phyloP scores from a whole-genome alignment of 2,329 filamentous ascomycete genomes.

The Tolypocladium tropicale region DNA sequence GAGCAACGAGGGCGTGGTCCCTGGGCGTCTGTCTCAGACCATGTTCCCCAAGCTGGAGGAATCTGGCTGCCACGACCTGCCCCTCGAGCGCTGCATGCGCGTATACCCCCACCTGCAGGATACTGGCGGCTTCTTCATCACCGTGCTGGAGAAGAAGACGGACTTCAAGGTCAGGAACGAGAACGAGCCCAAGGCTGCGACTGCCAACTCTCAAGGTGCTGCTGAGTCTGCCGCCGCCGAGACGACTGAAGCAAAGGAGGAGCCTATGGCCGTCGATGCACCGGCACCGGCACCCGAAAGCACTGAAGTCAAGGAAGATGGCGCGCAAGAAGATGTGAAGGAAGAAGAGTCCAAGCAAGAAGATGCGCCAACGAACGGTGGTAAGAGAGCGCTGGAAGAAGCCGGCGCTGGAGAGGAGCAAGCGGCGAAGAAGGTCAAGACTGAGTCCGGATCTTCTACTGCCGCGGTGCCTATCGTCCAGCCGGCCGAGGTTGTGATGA shows the following conservation, averaged over 20 bases:
- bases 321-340: conserved; percentile 19
- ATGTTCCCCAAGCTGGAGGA: conserved; percentile 67
- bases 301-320: conserved; percentile 15
- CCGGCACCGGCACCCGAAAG: conserved; percentile 7
- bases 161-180: conserved; percentile 76
- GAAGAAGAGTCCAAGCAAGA: conserved; percentile 16
- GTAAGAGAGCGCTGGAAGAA: conserved; percentile 24
- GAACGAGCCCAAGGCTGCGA: conserved; percentile 33
- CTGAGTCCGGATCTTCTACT: conserved; percentile 14
- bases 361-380: conserved; percentile 13
- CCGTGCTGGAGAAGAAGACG: conserved; percentile 81
- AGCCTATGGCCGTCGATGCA: neutral
- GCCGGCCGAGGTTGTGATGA: conserved; percentile 14
- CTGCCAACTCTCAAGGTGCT: conserved; percentile 2
- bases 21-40: conserved; percentile 61
- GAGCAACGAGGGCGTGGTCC: conserved; percentile 39
- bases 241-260: conserved; percentile 14
- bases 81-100: conserved; percentile 82
- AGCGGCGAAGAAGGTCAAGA: conserved; percentile 39
- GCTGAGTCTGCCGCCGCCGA: conserved; percentile 1
- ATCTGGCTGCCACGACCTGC: conserved; percentile 50
- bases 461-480: conserved; percentile 4
- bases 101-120: conserved; percentile 94
- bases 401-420: conserved; percentile 24
- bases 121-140: conserved; percentile 96